A percentile compares a stretch with the other conserved stretches of the same genome.
These are phyloP conservation scores for Curvularia sp. DNA, from an alignment of 2,329 filamentous ascomycete genomes.

Conservation along the genomic window DNA sequence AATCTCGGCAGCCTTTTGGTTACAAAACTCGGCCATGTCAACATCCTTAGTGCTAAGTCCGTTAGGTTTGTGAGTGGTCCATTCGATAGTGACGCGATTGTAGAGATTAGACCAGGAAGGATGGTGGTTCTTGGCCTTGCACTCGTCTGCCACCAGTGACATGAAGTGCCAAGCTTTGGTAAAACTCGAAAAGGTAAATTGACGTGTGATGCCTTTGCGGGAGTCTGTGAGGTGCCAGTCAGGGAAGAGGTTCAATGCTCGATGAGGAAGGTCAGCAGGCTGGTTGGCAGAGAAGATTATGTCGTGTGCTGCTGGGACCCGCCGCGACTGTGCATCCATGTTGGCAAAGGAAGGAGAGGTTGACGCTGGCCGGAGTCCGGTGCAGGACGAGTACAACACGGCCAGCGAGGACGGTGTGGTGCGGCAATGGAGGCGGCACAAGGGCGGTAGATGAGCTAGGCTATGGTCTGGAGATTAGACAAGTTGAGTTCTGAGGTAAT, in stretches of 20 bases:
- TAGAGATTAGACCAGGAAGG: slow-evolving; percentile 48
- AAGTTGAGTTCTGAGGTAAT: slow-evolving; percentile 38
- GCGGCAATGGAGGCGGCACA: slow-evolving; percentile 19
- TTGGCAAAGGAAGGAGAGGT: slow-evolving; percentile 5
- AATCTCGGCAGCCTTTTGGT: slow-evolving; percentile 37
- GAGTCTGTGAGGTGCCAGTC: slow-evolving; percentile 38
- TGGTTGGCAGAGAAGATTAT: slow-evolving; percentile 42
- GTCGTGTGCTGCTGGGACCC: slow-evolving; percentile 7
- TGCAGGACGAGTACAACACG: background rate
- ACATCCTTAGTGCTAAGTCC: slow-evolving; percentile 48
- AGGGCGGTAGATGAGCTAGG: slow-evolving; percentile 14
- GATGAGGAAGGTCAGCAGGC: slow-evolving; percentile 36
- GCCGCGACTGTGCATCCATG: slow-evolving; percentile 3
- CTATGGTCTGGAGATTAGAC: slow-evolving; percentile 31
- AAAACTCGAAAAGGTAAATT: slow-evolving; percentile 42
- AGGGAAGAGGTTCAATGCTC: slow-evolving; percentile 31
- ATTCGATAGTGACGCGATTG: slow-evolving; percentile 44
- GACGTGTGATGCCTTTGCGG: slow-evolving; percentile 36
- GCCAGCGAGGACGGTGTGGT: slow-evolving; percentile 17
- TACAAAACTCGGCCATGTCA: slow-evolving; percentile 49
- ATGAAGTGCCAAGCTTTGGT: slow-evolving; percentile 46
- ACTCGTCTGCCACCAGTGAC: slow-evolving; percentile 44
- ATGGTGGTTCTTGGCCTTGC: slow-evolving; percentile 44
- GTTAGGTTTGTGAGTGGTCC: slow-evolving; percentile 48
- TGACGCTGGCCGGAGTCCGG: slow-evolving; percentile 20